Percentiles rank a stretch among this genome's conserved stretches.
Conservation (phyloP, 768 basidiomycete species). For the Glaciozyma martinii region DNA sequence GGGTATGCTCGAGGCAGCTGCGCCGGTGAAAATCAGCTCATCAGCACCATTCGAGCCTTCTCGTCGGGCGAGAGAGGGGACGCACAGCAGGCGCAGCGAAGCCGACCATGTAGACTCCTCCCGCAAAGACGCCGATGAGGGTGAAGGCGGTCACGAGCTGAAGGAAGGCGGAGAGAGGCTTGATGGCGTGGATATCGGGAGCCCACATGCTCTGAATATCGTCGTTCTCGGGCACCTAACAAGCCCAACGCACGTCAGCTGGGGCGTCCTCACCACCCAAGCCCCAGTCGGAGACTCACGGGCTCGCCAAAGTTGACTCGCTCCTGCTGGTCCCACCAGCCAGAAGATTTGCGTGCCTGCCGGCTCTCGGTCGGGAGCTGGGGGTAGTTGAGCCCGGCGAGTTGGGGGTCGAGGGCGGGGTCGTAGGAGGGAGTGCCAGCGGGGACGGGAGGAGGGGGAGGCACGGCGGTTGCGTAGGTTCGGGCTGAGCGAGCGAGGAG, state of each 20-base stretch:
- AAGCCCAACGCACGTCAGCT: too few species aligned
- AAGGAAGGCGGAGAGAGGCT: constrained; percentile 37
- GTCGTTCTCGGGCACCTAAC: constrained; percentile 43
- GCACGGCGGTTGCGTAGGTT: constrained; percentile 8
- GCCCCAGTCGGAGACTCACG: constrained; percentile 35
- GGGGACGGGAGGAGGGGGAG: constrained; percentile 7
- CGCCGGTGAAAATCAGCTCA: background rate
- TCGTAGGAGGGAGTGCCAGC: constrained; percentile 9
- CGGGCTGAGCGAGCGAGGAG: background rate
- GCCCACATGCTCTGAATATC: constrained; percentile 43
- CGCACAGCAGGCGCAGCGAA: constrained; percentile 18
- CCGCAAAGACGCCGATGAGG: constrained; percentile 30
- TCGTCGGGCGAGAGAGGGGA: background rate
- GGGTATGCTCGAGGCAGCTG: constrained; percentile 30
- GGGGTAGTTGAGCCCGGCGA: constrained; percentile 39
- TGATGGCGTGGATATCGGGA: constrained; percentile 41
- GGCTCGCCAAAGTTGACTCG: constrained; percentile 42
- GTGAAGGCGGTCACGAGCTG: constrained; percentile 37
- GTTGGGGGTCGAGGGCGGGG: constrained; percentile 28
- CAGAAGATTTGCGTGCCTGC: constrained; percentile 37
- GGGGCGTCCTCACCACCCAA: too few species aligned
- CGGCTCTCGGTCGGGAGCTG: constrained; percentile 38
- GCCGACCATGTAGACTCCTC: constrained; percentile 14
- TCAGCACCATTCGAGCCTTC: background rate
- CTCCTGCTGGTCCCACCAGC: constrained; percentile 44